Evolutionary conservation across 176 grass and related monocot species (phyloP).

Genomic region (Ampelocalamus luodianensis): DNA sequence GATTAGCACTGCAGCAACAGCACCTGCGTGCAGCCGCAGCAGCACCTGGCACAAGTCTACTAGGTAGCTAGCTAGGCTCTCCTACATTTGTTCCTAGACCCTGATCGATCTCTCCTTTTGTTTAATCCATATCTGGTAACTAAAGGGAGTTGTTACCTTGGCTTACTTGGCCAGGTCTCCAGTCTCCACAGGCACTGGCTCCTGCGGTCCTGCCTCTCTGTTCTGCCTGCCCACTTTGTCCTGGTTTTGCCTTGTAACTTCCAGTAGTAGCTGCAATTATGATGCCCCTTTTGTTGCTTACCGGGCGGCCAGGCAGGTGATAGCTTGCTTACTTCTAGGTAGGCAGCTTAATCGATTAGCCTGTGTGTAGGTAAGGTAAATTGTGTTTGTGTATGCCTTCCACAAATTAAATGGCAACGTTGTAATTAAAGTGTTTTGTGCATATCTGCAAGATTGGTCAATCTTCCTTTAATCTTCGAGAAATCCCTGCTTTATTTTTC

Average conservation of each 20-base stretch:
- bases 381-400: not conserved
- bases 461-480: not conserved
- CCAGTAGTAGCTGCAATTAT: not conserved
- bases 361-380: not conserved
- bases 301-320: not conserved
- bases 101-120: not conserved
- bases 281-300: slow-evolving; percentile 17
- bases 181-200: slow-evolving; percentile 13
- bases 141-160: not conserved
- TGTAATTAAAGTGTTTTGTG: not conserved
- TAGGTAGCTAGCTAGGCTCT: not conserved
- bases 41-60: slow-evolving; percentile 12
- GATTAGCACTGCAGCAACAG: not conserved
- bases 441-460: not conserved
- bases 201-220: not conserved
- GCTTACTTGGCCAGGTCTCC: not conserved
- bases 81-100: not conserved
- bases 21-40: not conserved
- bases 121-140: slow-evolving; percentile 38
- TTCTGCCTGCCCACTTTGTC: not conserved
- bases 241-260: not conserved
- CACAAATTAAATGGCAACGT: not conserved
- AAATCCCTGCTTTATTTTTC: not conserved
- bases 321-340: not conserved
- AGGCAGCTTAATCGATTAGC: slow-evolving; percentile 14